Base-by-base conservation (phyloP, 192 early-diverging fungal genomes). In the Podila epicladia region DNA sequence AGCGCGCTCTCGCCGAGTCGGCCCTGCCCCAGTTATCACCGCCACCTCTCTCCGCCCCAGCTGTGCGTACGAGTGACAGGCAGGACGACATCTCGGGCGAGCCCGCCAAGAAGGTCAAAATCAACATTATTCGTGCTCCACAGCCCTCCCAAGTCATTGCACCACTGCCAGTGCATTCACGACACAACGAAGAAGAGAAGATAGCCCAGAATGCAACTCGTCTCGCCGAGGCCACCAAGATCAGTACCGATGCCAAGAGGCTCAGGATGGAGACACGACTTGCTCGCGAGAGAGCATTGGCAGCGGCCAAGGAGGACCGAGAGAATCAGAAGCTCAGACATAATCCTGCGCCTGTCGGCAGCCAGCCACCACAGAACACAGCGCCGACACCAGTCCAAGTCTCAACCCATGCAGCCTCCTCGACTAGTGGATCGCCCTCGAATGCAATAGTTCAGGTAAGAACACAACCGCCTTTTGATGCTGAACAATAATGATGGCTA, bases 21-120 rank as follows among this genome's bases (percentile, higher is more conserved):
- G 37, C 55, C 5, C n/a, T 31, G n/a, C 41, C 41, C 41, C 41
- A 15, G 53, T 6, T 22, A 55, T 26, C 53, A 24, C 53, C 0
- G 4, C n/a, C 53, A 55, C 53, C 22, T 45, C 41, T 3, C 8
- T 45, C 41, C 15, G 12, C 41, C 13, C 13, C 15, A 45, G 41
- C 41, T 17, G 41, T 45, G 41, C 41, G 17, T 45, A 11, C 41
- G 41, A 45, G 41, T 15, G 41, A 45, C 15, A 45, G 3, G 13
- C 41, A 45, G 15, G 41, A 45, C 41, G 41, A 15, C 4, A 45
- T 45, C 64, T 32, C 2, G 9, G 64, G 50, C 19, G 29, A 50
- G 51, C 31, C 70, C 1, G 19, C 67, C 15, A 79, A 79, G 31
- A 79, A 72, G 58, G 72, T 80, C 37, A 80, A 80, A 33, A 80